Evolutionary conservation across 2,329 filamentous ascomycete species (phyloP), one percentile per base, ranked within the genome.

Genomic region (Truncatella angustata): DNA sequence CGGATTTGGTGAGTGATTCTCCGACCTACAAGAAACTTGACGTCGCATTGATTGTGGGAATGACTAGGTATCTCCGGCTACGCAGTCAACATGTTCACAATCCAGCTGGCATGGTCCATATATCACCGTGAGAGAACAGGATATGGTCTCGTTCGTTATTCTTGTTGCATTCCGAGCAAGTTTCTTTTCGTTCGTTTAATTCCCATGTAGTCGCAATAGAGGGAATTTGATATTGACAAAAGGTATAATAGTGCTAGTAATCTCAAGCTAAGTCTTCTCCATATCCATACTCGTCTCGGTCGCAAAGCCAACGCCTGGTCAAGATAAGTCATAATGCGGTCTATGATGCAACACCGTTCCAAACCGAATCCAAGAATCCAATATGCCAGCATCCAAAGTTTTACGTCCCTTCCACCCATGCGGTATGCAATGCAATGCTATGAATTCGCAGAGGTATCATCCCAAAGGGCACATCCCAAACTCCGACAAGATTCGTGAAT

Each of bases 381-480:
- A 16, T 28, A 12, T 24, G 16, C 21, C 12, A n/a, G 40, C 40
- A 26, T 44, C 40, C 24, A 20, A 21, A 12, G 21, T 44, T 44
- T 28, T n/a, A 44, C 40, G 20, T 23, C 40, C 28, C 40, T n/a
- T n/a, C 40, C 40, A 44, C 24, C 40, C 40, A n/a, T 11, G 40
- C 21, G 28, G 24, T 24, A 44, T 26, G 28, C 28, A 32, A 44
- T 44, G 23, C 40, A 36, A 44, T 44, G 40, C 40, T 44, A 44
- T 16, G 37, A 44, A 44, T 44, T 28, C 20, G 28, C 28, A 30
- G 40, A 44, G 40, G 40, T 44, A 44, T 44, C 40, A 44, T 44
- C 23, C 23, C 36, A 20, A 4, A 16, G 18, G 24, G 12, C 12
- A 44, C 28, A 26, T 24, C 11, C 40, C 37, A 40, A 44, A 44